A percentile compares a stretch with the other conserved stretches of the same genome.
Evolutionary conservation across 73 alveolate species (phyloP).

Genomic region (Halteria grandinella): DNA sequence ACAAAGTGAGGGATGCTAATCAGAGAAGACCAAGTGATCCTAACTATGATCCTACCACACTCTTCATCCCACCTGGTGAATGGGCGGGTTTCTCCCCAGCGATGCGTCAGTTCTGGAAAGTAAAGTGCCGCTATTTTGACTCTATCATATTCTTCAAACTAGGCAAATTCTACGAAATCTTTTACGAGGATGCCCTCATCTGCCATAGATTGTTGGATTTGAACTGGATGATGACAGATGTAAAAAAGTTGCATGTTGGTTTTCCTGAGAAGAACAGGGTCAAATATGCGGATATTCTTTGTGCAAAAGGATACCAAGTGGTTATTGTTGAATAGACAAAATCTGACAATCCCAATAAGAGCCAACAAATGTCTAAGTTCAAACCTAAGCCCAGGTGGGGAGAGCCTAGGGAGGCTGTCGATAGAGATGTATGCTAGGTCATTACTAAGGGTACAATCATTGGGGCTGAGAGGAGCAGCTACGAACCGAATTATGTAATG

Average conservation of each 20-base stretch:
- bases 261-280: conserved; percentile 79
- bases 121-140: conserved; percentile 85
- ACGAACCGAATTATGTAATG: conserved; percentile 45
- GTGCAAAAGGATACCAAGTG: conserved; percentile 64
- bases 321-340: conserved; percentile 77
- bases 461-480: background rate
- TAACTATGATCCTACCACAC: conserved; percentile 83
- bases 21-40: conserved; percentile 84
- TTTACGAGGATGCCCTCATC: conserved; percentile 82
- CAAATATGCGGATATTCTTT: conserved; percentile 57
- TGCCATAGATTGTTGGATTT: conserved; percentile 82
- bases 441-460: conserved; percentile 71
- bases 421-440: conserved; percentile 68
- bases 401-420: conserved; percentile 58
- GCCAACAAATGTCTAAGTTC: conserved; percentile 50
- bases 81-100: conserved; percentile 85
- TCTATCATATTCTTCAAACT: conserved; percentile 90
- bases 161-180: conserved; percentile 94
- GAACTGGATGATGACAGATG: conserved; percentile 89
- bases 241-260: conserved; percentile 88
- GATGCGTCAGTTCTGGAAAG: conserved; percentile 90
- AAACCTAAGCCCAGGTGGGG: background rate
- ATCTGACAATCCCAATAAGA: conserved; percentile 73
- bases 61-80: conserved; percentile 82
- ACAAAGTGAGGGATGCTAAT: conserved; percentile 70